Evolutionary conservation across 371 early-diverging fungal genomes (phyloP), one percentile per base, ranked within the genome.

Genomic region (Mortierella sp.): DNA sequence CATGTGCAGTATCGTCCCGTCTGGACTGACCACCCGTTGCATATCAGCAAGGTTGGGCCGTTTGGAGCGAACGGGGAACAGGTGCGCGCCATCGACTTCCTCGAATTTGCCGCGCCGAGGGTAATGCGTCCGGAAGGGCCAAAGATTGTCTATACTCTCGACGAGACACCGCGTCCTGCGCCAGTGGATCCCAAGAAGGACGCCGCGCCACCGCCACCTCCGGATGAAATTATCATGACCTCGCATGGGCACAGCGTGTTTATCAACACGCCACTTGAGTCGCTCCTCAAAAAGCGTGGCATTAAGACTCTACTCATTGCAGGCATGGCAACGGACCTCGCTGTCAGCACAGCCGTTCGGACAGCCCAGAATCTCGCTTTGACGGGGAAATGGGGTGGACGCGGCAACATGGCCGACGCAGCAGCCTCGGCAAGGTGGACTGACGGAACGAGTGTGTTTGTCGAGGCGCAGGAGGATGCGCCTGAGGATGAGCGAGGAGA

Each of bases 291-390:
- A 35, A 75, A 75, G 76, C 76, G 65, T 35, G 76, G 70, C 76
- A 75, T 75, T 70, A 75, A 70, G 70, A 75, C 76, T 46, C 76
- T 74, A 44, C 75, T 74, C 63, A 74, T 74, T 60, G 75, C 75
- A 48, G 75, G 75, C 32, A 74, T 74, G 63, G 75, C 75, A 46
- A 74, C 75, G 63, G 75, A 74, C 32, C 75, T 74, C 48, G 75
- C 75, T 44, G 63, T 74, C 75, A 74, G 75, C 46, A 74, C 75
- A 63, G 75, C 75, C 18, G 75, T 74, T 74, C 75, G 75, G 32
- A 74, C 75, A 44, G 75, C 75, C 75, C 75, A 74, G 75, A 74
- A 74, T 74, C 75, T 74, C 14, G 75, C 75, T 74, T 74, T 74
- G 63, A 74, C 75, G 48, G 75, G 75, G 46, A 74, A 74, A 46